These are phyloP conservation scores for Diaporthe eres DNA, from an alignment of 2,329 filamentous ascomycete species.

Conservation along the genomic window DNA sequence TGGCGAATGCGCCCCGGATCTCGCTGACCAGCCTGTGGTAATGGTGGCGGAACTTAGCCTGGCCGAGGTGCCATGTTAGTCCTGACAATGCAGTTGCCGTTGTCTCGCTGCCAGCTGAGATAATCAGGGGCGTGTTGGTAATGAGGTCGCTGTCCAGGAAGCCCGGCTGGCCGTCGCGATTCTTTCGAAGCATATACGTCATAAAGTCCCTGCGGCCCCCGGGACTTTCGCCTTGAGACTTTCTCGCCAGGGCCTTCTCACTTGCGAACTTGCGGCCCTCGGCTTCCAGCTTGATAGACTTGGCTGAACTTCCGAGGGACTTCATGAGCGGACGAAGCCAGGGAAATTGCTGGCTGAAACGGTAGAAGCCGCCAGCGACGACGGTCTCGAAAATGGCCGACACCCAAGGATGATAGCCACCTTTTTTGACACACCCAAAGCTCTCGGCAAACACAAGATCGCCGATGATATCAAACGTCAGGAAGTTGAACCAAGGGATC, in stretches of 20 bases:
- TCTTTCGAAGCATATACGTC: constrained; percentile 39
- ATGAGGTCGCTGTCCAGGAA: constrained; percentile 33
- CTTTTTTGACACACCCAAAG: constrained; percentile 40
- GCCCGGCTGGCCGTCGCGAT: constrained; percentile 35
- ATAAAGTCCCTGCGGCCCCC: constrained; percentile 42
- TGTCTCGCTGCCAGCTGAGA: constrained; percentile 32
- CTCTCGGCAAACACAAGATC: constrained; percentile 44
- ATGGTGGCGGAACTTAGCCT: constrained; percentile 45
- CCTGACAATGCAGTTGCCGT: constrained; percentile 41
- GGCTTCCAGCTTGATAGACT: constrained; percentile 28
- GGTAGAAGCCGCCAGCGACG: neutral
- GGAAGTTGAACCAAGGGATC: constrained; percentile 44
- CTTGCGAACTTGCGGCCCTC: constrained; percentile 1
- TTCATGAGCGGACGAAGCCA: constrained; percentile 1
- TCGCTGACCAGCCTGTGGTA: constrained; percentile 46
- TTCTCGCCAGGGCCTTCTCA: constrained; percentile 30
- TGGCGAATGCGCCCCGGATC: constrained; percentile 47
- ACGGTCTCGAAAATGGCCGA: constrained; percentile 30
- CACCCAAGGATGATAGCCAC: constrained; percentile 43
- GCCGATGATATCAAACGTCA: constrained; percentile 44
- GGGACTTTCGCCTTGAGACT: constrained; percentile 29
- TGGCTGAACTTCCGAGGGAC: neutral
- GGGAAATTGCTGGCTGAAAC: neutral
- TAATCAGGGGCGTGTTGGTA: constrained; percentile 32
- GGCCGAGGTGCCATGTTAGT: constrained; percentile 47